These are phyloP conservation scores for Fusarium proliferatum DNA, from an alignment of 2,329 filamentous ascomycete species.

Conservation along the genomic window DNA sequence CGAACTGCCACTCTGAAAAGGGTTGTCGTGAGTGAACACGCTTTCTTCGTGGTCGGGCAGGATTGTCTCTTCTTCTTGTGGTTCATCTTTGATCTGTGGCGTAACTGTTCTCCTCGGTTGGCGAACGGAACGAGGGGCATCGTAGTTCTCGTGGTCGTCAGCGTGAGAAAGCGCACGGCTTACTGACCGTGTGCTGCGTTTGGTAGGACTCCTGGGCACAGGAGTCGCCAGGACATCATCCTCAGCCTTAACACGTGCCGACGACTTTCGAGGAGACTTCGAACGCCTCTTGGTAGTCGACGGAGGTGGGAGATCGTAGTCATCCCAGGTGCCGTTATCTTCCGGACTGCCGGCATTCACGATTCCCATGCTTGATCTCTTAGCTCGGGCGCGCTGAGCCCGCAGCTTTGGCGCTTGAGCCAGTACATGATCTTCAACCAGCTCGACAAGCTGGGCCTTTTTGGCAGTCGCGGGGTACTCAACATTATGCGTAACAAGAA, in stretches of 20 bases:
- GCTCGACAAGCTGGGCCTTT: conserved; percentile 85
- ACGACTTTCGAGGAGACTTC: conserved; percentile 65
- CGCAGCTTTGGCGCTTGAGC: conserved; percentile 84
- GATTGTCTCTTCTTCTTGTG: conserved; percentile 51
- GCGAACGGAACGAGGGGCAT: conserved; percentile 55
- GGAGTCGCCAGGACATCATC: conserved; percentile 57
- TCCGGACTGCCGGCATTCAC: conserved; percentile 74
- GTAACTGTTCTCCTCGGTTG: conserved; percentile 64
- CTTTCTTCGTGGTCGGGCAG: conserved; percentile 59
- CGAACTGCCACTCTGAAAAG: conserved; percentile 87
- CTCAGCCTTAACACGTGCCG: conserved; percentile 63
- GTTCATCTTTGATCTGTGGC: conserved; percentile 66
- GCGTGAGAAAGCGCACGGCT: conserved; percentile 65
- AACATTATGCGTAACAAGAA: conserved; percentile 89
- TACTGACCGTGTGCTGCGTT: conserved; percentile 64
- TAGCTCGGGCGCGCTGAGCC: conserved; percentile 78
- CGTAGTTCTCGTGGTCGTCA: conserved; percentile 58
- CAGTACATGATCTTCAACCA: conserved; percentile 83
- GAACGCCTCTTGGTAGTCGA: conserved; percentile 63
- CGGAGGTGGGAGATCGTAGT: conserved; percentile 66
- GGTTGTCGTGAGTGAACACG: conserved; percentile 89
- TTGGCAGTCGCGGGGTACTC: conserved; percentile 90
- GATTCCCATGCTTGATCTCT: conserved; percentile 90
- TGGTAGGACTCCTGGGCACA: conserved; percentile 60
- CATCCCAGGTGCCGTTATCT: conserved; percentile 70